Percentiles rank a stretch among this genome's conserved stretches.
Conservation (phyloP, 305 asterid genomes). For the Salvia sclarea region DNA sequence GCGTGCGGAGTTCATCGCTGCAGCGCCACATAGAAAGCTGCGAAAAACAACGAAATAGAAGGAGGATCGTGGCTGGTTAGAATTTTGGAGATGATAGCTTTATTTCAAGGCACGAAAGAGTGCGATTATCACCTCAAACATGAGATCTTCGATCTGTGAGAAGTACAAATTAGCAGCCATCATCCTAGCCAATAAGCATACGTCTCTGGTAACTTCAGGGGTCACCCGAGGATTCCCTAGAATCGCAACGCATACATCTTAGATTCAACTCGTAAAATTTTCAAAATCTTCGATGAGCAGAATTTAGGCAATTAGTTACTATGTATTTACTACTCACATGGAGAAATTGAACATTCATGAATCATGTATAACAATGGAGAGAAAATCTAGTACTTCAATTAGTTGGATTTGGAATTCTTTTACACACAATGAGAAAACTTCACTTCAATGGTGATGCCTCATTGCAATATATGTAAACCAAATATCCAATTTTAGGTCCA, state of each 20-base stretch:
- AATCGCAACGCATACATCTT: slow-evolving; percentile 22
- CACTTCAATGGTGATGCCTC: not conserved
- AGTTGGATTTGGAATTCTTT: too few species aligned
- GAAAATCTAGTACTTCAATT: too few species aligned
- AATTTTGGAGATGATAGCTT: not conserved
- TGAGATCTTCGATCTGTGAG: slow-evolving; percentile 93
- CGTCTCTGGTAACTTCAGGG: slow-evolving; percentile 95
- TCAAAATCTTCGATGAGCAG: not conserved
- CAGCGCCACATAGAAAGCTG: slow-evolving; percentile 87
- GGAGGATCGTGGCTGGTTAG: not conserved
- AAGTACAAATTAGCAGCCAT: slow-evolving; percentile 95
- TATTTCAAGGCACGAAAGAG: not conserved
- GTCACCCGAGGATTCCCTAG: slow-evolving; percentile 94
- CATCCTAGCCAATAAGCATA: slow-evolving; percentile 89
- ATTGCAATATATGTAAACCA: not conserved
- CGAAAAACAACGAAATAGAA: slow-evolving; percentile 13
- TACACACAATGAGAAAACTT: too few species aligned
- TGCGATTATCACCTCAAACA: slow-evolving; percentile 74
- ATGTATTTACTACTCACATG: not conserved
- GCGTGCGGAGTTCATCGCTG: slow-evolving; percentile 62
- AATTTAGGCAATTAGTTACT: not conserved
- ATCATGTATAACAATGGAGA: too few species aligned
- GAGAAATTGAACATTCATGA: too few species aligned
- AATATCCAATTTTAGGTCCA: not conserved
- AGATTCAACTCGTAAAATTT: slow-evolving; percentile 15